Base-by-base conservation (phyloP, 2,329 filamentous ascomycete genomes). In the Colletotrichum aenigma region DNA sequence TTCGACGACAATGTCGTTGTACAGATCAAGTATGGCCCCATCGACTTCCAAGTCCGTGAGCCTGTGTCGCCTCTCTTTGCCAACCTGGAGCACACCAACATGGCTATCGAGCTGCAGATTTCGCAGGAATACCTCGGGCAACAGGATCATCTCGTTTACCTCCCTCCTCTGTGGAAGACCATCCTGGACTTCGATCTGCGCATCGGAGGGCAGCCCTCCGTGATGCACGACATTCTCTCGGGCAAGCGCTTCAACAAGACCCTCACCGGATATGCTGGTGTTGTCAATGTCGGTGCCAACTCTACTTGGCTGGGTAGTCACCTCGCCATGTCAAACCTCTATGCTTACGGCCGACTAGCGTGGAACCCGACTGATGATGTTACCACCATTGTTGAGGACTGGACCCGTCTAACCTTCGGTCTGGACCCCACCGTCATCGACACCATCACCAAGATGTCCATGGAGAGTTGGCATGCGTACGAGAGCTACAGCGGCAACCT, bases 21-120 rank as follows among this genome's bases (percentile, higher is more conserved):
- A 4, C 93, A 95, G 80, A 92, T 95, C 83, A 95, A 95, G 82
- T 94, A 93, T 77, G 93, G 93, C 0, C 93, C 93, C 0, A 94
- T 94, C 75, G 93, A 95, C 80, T 94, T 95, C 82, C 93, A 94
- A 79, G 91, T 94, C 13, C 89, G 93, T 43, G 93, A 94, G 81
- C 91, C 93, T 2, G 83, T 88, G 2, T 93, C 91, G 6, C 93
- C 93, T 1, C 83, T 95, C 1, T 94, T 95, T 77, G 88, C 88
- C 1, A 84, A 88, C 66, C 79, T 90, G 16, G 79, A 76, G 7
- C 78, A 87, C 58, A 90, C 88, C 1, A 81, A 80, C 26, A 81
- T 83, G 13, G 91, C 91, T 1, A 91, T 94, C 48, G 93, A 95
- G 81, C 85, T 94, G 3, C 88, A 94, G 80, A 88, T 95, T 21